phyloP scores from a whole-genome alignment of 192 early-diverging fungal species.

The Coemansia sp. region DNA sequence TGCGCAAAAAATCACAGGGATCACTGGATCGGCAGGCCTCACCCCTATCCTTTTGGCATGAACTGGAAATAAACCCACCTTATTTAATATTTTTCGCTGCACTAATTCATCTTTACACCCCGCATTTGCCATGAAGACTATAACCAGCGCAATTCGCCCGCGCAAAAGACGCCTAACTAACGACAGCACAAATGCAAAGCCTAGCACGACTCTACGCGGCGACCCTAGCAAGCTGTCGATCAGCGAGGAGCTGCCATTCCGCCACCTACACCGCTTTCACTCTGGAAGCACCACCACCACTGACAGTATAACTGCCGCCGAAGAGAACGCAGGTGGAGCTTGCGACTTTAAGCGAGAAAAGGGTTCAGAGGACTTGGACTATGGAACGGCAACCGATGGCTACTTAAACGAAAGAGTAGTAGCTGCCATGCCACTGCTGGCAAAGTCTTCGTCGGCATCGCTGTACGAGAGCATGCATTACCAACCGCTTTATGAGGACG shows the following conservation, averaged over 20 bases:
- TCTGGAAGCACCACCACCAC: slow-evolving; percentile 7
- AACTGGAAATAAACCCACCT: not conserved
- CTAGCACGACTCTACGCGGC: not conserved
- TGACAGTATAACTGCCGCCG: not conserved
- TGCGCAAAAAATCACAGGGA: too few relatives aligned
- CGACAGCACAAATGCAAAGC: slow-evolving; percentile 2
- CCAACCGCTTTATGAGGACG: slow-evolving; percentile 5
- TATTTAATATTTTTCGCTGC: not conserved
- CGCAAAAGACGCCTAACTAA: slow-evolving; percentile 21
- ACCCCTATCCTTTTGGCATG: too few relatives aligned
- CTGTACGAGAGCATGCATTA: slow-evolving; percentile 7
- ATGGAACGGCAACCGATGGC: not conserved
- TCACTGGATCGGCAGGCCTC: too few relatives aligned
- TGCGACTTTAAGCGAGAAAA: not conserved
- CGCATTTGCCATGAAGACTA: slow-evolving; percentile 15
- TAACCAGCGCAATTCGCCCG: slow-evolving; percentile 39
- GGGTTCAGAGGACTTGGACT: not conserved
- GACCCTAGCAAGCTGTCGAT: slow-evolving; percentile 6
- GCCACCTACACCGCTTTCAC: not conserved
- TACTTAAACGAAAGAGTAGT: not conserved
- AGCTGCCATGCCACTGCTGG: not conserved
- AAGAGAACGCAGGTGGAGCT: not conserved
- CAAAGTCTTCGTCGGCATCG: not conserved
- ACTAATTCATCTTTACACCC: too few relatives aligned
- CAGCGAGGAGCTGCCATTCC: not conserved